phyloP scores from a whole-genome alignment of 805 yeast genomes.

The Ogataea philodendri region DNA sequence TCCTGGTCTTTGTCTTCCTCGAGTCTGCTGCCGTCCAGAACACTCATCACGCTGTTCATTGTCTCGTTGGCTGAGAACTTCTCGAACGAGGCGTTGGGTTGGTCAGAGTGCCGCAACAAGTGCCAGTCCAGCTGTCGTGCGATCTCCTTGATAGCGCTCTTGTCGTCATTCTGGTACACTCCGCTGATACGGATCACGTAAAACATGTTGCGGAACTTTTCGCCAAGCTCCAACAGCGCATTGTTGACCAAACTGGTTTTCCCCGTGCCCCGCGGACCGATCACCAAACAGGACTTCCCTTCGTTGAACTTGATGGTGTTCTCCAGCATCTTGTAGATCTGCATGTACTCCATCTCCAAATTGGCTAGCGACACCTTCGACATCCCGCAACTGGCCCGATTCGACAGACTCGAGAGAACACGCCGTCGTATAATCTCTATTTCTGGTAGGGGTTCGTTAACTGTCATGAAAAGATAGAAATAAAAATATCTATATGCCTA shows the following conservation, averaged over 20 bases:
- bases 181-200: conserved; percentile 69
- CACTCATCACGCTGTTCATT: conserved; percentile 53
- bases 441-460: conserved; percentile 4
- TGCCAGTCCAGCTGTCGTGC: conserved; percentile 73
- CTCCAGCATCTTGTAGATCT: conserved; percentile 56
- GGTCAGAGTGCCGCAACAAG: conserved; percentile 16
- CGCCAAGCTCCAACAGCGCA: conserved; percentile 47
- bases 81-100: conserved; percentile 14
- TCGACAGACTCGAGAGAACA: conserved; percentile 21
- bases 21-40: conserved; percentile 42
- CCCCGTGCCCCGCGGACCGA: conserved; percentile 81
- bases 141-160: conserved; percentile 76
- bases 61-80: conserved; percentile 45
- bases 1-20: conserved; percentile 13
- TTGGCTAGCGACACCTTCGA: conserved; percentile 30
- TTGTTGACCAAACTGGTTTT: conserved; percentile 63
- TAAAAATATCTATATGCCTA: no score
- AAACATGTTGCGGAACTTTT: conserved; percentile 48
- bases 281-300: conserved; percentile 74
- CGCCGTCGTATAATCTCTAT: conserved; percentile 1
- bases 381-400: conserved; percentile 19
- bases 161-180: conserved; percentile 68
- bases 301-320: conserved; percentile 66
- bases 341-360: conserved; percentile 42
- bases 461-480: conserved; percentile 3